phyloP scores from a whole-genome alignment of 208 protist genomes.

The Blastocrithidia nonstop region DNA sequence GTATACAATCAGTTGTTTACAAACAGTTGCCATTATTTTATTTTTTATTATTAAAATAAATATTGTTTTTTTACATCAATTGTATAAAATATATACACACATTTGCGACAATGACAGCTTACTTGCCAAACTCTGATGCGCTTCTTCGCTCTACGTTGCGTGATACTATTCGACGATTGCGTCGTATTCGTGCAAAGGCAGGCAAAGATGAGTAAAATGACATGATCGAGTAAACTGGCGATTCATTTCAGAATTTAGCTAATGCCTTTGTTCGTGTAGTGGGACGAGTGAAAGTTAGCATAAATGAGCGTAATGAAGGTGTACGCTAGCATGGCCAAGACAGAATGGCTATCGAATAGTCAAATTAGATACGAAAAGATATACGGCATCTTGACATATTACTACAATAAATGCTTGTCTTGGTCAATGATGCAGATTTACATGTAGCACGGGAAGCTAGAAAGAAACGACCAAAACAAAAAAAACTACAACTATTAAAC shows the following conservation, averaged over 20 bases:
- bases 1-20: no score
- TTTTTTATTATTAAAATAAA: no score
- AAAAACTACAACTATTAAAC: conserved; percentile 25
- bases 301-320: conserved; percentile 45
- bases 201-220: conserved; percentile 30
- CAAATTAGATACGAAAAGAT: conserved; percentile 39
- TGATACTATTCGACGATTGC: conserved; percentile 48
- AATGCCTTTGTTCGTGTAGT: conserved; percentile 26
- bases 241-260: conserved; percentile 36
- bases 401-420: conserved; percentile 24
- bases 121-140: conserved; percentile 39
- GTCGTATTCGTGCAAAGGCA: conserved; percentile 26
- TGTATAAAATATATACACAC: no score
- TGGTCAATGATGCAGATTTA: conserved; percentile 23
- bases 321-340: conserved; percentile 29
- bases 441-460: conserved; percentile 19
- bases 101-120: conserved; percentile 16
- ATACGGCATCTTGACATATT: conserved; percentile 37
- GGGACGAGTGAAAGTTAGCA: conserved; percentile 24
- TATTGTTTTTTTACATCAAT: no score
- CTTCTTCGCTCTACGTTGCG: conserved; percentile 53
- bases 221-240: conserved; percentile 15
- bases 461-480: conserved; percentile 29
- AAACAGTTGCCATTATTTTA: no score
- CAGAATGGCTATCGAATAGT: conserved; percentile 42